Evolutionary conservation across 2,329 filamentous ascomycete species (phyloP), one percentile per base, ranked within the genome.

Genomic region (Colletotrichum orbiculare): DNA sequence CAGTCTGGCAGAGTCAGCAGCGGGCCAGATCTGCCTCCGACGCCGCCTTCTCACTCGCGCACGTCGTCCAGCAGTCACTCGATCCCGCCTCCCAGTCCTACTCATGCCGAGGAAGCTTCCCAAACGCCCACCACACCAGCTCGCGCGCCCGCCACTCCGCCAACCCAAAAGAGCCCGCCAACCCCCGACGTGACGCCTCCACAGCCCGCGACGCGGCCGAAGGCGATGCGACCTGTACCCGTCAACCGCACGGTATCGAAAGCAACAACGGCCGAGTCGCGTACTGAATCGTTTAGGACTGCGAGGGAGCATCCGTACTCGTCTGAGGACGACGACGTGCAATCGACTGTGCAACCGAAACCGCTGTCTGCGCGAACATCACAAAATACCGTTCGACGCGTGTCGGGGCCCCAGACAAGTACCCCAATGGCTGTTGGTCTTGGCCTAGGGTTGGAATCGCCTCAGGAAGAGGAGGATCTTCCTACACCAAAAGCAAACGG

Each of bases 171-270:
- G 71, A 91, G 88, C 70, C 89, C 89, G 13, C 91, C 90, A 38
- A 94, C 91, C 3, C 91, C 91, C 39, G 91, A 93, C 76, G 85
- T 91, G 49, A 94, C 91, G 13, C 91, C 91, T 56, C 91, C 91
- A 41, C 85, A 87, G 65, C 75, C 77, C 47, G 72, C 74, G 52
- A 76, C 75, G 42, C 81, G 81, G 62, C 77, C 82, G 13, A 81
- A 79, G 71, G 73, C 78, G 57, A 72, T 81, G 49, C 84, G 85
- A 38, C 83, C 84, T 15, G 73, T 76, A 15, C 71, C 82, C 48
- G 77, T 76, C 67, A 84, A 88, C 68, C 83, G 85, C 39, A 75
- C 79, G 43, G 75, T 77, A 25, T 86, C 85, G 38, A 85, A 85
- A 67, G 76, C 82, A 9, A 89, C 83, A 9, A 87, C 83, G 7